Conservation (phyloP, 805 yeast genomes). For the Nakazawaea pomicola region DNA sequence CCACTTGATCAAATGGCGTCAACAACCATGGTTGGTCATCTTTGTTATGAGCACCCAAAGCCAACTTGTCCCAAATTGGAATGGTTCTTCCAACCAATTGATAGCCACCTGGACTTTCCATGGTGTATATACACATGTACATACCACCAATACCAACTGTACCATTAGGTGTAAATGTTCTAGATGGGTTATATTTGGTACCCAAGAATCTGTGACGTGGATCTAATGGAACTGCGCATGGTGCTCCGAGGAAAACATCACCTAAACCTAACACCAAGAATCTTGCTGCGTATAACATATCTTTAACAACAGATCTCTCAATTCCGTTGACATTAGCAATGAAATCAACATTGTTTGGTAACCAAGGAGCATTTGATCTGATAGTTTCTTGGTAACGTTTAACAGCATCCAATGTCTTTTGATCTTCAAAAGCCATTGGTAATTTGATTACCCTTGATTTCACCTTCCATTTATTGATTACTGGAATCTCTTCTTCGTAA, state of each 20-base stretch:
- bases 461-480: constrained; percentile 79
- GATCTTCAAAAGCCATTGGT: constrained; percentile 97
- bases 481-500: constrained; percentile 69
- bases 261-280: constrained; percentile 93
- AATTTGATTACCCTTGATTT: constrained; percentile 76
- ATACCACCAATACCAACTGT: constrained; percentile 98
- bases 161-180: constrained; percentile 95
- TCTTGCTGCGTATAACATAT: constrained; percentile 84
- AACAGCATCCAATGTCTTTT: constrained; percentile 84
- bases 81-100: constrained; percentile 95
- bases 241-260: constrained; percentile 96
- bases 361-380: constrained; percentile 92
- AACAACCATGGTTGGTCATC: constrained; percentile 80
- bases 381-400: constrained; percentile 90
- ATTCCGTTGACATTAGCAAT: constrained; percentile 85
- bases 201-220: constrained; percentile 94
- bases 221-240: constrained; percentile 97
- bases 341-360: constrained; percentile 96
- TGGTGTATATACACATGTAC: constrained; percentile 98
- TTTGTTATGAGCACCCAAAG: constrained; percentile 60
- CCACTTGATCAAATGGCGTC: constrained; percentile 89
- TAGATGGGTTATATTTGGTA: constrained; percentile 91
- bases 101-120: constrained; percentile 98
- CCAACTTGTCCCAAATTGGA: constrained; percentile 95
- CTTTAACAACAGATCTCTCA: constrained; percentile 67